phyloP scores from a whole-genome alignment of 139 green algal genomes.

The Tetradesmus obliquus region DNA sequence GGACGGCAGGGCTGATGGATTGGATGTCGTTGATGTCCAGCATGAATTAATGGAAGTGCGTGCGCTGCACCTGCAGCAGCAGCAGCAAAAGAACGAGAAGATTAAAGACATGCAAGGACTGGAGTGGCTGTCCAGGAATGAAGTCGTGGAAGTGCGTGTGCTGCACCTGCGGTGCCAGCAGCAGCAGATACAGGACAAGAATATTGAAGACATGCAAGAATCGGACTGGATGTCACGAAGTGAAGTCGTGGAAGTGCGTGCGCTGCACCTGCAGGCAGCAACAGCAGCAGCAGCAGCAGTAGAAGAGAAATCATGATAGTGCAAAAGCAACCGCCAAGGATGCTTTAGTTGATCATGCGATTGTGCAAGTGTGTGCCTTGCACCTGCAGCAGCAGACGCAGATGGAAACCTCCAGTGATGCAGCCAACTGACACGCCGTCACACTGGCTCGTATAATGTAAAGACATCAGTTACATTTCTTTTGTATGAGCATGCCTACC shows the following conservation, averaged over 20 bases:
- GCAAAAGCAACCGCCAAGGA: too few relatives aligned
- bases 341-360: conserved; percentile 84
- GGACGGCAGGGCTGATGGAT: background rate
- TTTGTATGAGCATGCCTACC: conserved; percentile 37
- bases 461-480: too few relatives aligned
- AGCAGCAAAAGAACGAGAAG: background rate
- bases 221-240: conserved; percentile 91
- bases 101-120: background rate
- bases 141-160: conserved; percentile 98
- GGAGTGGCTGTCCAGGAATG: conserved; percentile 95
- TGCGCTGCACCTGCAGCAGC: conserved; percentile 73
- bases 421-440: too few relatives aligned
- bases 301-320: background rate
- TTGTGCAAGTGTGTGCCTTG: conserved; percentile 95
- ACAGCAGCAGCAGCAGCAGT: background rate
- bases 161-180: conserved; percentile 59
- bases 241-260: conserved; percentile 98
- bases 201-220: background rate
- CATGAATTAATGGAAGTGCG: conserved; percentile 99
- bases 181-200: background rate
- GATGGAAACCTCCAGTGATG: background rate
- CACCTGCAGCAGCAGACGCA: conserved; percentile 61
- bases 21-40: conserved; percentile 65
- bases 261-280: conserved; percentile 69
- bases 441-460: too few relatives aligned